phyloP scores from a whole-genome alignment of 2,329 filamentous ascomycete genomes.

The Lachnellula suecica region DNA sequence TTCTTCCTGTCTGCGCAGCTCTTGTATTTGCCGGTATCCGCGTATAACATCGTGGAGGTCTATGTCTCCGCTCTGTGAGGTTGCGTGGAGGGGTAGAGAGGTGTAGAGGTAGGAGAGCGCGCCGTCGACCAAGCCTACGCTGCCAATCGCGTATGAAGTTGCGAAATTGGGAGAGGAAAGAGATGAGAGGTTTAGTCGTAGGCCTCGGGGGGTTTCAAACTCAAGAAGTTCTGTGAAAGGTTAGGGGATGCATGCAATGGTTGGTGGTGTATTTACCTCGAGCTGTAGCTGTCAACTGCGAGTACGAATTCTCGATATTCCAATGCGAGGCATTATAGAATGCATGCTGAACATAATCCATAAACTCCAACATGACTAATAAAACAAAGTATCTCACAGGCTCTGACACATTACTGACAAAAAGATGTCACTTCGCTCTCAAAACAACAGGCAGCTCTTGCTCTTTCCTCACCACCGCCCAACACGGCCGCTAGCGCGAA shows the following conservation, averaged over 20 bases:
- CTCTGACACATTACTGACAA: not conserved
- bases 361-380: slow-evolving; percentile 81
- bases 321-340: slow-evolving; percentile 86
- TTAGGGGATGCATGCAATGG: not conserved
- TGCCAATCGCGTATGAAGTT: slow-evolving; percentile 89
- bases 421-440: not conserved
- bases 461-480: not conserved
- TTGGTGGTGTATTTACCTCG: slow-evolving; percentile 56
- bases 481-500: slow-evolving; percentile 17
- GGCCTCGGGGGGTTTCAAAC: slow-evolving; percentile 80
- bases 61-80: slow-evolving; percentile 71
- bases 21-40: slow-evolving; percentile 78
- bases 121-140: slow-evolving; percentile 87
- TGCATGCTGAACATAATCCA: slow-evolving; percentile 92
- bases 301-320: slow-evolving; percentile 91
- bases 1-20: slow-evolving; percentile 54
- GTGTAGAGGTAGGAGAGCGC: slow-evolving; percentile 97
- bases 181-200: slow-evolving; percentile 85
- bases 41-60: slow-evolving; percentile 75
- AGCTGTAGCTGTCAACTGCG: slow-evolving; percentile 78
- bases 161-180: slow-evolving; percentile 91
- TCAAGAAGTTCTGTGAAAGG: slow-evolving; percentile 69
- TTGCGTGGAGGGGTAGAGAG: slow-evolving; percentile 70
- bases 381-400: not conserved
- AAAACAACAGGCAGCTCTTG: not conserved